phyloP scores from a whole-genome alignment of 106 monocot species.

The Ottelia alismoides region DNA sequence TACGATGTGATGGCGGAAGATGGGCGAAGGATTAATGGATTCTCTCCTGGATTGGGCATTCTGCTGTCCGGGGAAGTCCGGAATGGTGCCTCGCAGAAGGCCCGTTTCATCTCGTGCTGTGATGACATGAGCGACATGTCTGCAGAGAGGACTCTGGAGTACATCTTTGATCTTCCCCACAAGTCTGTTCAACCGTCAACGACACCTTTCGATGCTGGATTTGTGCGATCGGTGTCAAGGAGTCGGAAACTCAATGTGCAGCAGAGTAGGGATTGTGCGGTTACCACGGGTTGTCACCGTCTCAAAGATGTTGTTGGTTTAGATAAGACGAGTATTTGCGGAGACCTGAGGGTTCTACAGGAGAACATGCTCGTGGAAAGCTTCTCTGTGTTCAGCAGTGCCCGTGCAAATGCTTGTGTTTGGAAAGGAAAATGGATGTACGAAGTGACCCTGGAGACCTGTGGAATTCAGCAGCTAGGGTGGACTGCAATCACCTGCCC shows the following conservation, averaged over 20 bases:
- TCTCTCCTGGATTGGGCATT: constrained; percentile 66
- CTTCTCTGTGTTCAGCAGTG: constrained; percentile 75
- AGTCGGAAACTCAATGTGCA: constrained; percentile 17
- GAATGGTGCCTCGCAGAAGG: constrained; percentile 31
- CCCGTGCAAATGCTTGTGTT: constrained; percentile 54
- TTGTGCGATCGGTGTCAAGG: constrained; percentile 29
- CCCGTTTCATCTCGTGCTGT: constrained; percentile 54
- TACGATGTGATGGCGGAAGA: constrained; percentile 27
- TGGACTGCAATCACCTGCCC: constrained; percentile 75
- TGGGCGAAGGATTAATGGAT: constrained; percentile 20
- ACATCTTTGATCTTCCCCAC: constrained; percentile 78
- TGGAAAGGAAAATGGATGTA: constrained; percentile 98
- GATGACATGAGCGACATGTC: constrained; percentile 68
- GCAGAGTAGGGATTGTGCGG: constrained; percentile 26
- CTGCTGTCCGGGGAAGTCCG: constrained; percentile 36
- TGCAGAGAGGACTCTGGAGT: constrained; percentile 60
- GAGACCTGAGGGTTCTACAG: constrained; percentile 40
- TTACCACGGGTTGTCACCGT: constrained; percentile 13
- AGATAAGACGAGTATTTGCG: constrained; percentile 60
- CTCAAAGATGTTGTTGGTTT: constrained; percentile 22
- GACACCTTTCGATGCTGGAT: constrained; percentile 30
- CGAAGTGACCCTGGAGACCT: constrained; percentile 83
- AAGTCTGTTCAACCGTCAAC: constrained; percentile 33
- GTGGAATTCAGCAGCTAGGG: constrained; percentile 90
- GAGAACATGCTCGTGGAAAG: constrained; percentile 70